Conservation (phyloP, 768 basidiomycete species). For the Rhizopogon salebrosus region DNA sequence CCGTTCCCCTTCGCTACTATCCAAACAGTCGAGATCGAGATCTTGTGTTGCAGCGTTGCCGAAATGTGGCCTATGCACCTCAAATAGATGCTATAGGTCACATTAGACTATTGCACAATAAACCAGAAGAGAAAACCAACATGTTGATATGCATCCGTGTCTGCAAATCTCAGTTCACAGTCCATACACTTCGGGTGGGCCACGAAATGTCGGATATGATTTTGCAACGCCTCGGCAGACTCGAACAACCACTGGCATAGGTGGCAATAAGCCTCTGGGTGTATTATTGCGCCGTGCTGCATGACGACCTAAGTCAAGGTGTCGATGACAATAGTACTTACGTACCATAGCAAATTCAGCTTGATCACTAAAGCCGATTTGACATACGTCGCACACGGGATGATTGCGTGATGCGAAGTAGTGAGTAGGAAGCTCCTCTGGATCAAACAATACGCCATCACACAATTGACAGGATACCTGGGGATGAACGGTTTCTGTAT, state of each 20-base stretch:
- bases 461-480: constrained; percentile 30
- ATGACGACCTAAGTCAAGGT: constrained; percentile 9
- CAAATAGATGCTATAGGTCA: constrained; percentile 21
- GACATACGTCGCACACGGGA: constrained; percentile 22
- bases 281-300: constrained; percentile 26
- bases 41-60: not conserved
- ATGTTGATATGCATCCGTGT: constrained; percentile 30
- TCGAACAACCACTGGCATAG: constrained; percentile 38
- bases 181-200: constrained; percentile 34
- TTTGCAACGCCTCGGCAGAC: constrained; percentile 27
- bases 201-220: constrained; percentile 37
- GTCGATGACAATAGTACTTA: not conserved
- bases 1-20: not conserved
- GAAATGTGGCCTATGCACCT: constrained; percentile 17
- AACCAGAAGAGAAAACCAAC: constrained; percentile 15
- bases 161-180: constrained; percentile 37
- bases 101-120: not conserved
- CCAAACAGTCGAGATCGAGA: not conserved
- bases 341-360: constrained; percentile 24
- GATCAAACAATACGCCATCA: constrained; percentile 17
- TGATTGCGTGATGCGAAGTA: constrained; percentile 22
- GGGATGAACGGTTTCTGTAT: constrained; percentile 32
- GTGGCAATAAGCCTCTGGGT: constrained; percentile 29
- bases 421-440: constrained; percentile 17
- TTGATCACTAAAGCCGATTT: constrained; percentile 21